These are phyloP conservation scores for Xylariaceae sp. DNA, from an alignment of 2,329 filamentous ascomycete genomes.

Conservation along the genomic window DNA sequence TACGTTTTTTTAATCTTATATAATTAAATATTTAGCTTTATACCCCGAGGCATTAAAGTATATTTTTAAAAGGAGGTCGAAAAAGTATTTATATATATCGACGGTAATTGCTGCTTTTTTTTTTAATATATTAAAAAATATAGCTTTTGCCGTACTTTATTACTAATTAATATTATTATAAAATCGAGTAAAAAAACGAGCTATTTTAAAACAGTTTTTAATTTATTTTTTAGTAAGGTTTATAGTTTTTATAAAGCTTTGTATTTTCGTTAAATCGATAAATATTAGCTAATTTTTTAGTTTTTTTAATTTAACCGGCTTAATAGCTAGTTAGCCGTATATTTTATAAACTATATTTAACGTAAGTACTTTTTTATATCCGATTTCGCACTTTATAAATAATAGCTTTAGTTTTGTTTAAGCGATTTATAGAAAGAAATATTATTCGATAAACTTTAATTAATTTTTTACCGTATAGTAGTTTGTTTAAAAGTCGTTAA, in stretches of 20 bases:
- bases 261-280: neutral
- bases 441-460: too few species aligned
- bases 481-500: too few species aligned
- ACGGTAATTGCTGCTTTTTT: neutral
- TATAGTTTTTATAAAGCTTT: neutral
- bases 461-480: too few species aligned
- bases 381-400: too few species aligned
- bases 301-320: neutral
- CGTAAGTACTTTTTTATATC: neutral
- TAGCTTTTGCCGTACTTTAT: neutral
- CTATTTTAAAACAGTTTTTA: too few species aligned
- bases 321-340: neutral
- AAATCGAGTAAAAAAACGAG: neutral
- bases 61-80: neutral
- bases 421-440: too few species aligned
- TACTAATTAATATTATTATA: neutral
- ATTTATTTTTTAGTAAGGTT: neutral
- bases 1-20: neutral
- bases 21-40: neutral
- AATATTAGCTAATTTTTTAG: neutral
- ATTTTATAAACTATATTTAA: neutral
- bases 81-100: neutral
- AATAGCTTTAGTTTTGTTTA: too few species aligned
- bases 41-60: neutral
- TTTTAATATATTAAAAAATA: neutral